Evolutionary conservation across 2,329 filamentous ascomycete genomes (phyloP).

Genomic region (Endocalyx cinctus): DNA sequence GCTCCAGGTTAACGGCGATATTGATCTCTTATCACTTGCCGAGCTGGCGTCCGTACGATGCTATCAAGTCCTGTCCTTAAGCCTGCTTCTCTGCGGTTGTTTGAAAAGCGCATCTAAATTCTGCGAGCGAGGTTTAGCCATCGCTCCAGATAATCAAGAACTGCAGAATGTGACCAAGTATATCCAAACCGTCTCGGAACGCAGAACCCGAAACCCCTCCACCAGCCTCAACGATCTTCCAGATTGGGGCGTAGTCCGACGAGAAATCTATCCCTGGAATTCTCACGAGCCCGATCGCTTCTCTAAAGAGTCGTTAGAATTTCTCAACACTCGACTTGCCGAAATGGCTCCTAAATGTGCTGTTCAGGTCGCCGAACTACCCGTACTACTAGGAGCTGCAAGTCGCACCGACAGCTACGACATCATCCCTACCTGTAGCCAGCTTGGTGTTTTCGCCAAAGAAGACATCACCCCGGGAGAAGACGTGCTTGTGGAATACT

Average conservation of each 20-base stretch:
- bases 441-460: slow-evolving; percentile 87
- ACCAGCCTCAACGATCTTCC: slow-evolving; percentile 55
- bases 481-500: slow-evolving; percentile 74
- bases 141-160: slow-evolving; percentile 50
- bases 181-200: slow-evolving; percentile 49
- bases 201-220: slow-evolving; percentile 40
- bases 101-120: slow-evolving; percentile 64
- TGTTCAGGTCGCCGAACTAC: slow-evolving; percentile 70
- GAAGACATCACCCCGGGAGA: slow-evolving; percentile 75
- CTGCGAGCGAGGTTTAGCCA: slow-evolving; percentile 54
- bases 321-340: slow-evolving; percentile 67
- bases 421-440: slow-evolving; percentile 58
- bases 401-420: slow-evolving; percentile 45
- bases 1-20: slow-evolving; percentile 25
- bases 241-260: slow-evolving; percentile 64
- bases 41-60: slow-evolving; percentile 49
- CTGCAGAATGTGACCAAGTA: slow-evolving; percentile 49
- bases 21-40: slow-evolving; percentile 38
- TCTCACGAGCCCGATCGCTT: slow-evolving; percentile 65
- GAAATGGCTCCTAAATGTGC: slow-evolving; percentile 75
- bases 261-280: slow-evolving; percentile 69
- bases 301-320: slow-evolving; percentile 60
- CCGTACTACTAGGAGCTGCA: slow-evolving; percentile 58
- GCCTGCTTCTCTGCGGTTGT: slow-evolving; percentile 61
- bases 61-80: slow-evolving; percentile 54